These are phyloP conservation scores for Fomitopsis schrenkii DNA, from an alignment of 1,284 basidiomycete species.

Conservation along the genomic window DNA sequence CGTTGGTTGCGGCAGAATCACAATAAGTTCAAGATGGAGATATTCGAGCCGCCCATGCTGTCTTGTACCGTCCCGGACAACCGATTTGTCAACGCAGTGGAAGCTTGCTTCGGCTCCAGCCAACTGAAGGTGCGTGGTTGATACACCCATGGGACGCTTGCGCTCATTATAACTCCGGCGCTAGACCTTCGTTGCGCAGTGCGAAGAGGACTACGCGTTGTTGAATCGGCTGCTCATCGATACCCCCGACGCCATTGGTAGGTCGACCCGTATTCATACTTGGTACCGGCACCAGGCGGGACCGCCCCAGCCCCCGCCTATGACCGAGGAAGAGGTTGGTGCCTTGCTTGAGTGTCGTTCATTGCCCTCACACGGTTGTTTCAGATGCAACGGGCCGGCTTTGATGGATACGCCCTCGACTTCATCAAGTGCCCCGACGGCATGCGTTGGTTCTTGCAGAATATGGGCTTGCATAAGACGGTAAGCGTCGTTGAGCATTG, in stretches of 20 bases:
- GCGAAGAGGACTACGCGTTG: constrained; percentile 76
- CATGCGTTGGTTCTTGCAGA: constrained; percentile 60
- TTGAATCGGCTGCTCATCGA: constrained; percentile 70
- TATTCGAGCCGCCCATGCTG: constrained; percentile 84
- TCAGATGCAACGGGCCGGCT: constrained; percentile 62
- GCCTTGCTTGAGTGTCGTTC: neutral
- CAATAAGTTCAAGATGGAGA: constrained; percentile 68
- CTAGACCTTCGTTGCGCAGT: constrained; percentile 86
- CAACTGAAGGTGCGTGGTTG: constrained; percentile 55
- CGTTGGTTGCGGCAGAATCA: constrained; percentile 75
- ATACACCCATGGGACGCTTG: neutral
- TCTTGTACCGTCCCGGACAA: constrained; percentile 70
- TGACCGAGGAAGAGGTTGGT: constrained; percentile 54
- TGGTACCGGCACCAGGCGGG: constrained; percentile 54
- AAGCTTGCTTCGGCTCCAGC: constrained; percentile 60
- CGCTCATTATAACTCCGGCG: neutral
- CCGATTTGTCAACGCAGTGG: constrained; percentile 66
- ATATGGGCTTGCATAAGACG: constrained; percentile 64
- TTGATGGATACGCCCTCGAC: constrained; percentile 85
- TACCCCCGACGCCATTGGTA: constrained; percentile 46
- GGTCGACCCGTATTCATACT: constrained; percentile 52
- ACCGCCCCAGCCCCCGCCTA: constrained; percentile 41
- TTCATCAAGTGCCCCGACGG: constrained; percentile 67
- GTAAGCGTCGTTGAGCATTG: constrained; percentile 36
- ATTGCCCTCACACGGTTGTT: neutral